Base-by-base conservation (phyloP, 2,329 filamentous ascomycete species). In the Diaporthe humulicola region DNA sequence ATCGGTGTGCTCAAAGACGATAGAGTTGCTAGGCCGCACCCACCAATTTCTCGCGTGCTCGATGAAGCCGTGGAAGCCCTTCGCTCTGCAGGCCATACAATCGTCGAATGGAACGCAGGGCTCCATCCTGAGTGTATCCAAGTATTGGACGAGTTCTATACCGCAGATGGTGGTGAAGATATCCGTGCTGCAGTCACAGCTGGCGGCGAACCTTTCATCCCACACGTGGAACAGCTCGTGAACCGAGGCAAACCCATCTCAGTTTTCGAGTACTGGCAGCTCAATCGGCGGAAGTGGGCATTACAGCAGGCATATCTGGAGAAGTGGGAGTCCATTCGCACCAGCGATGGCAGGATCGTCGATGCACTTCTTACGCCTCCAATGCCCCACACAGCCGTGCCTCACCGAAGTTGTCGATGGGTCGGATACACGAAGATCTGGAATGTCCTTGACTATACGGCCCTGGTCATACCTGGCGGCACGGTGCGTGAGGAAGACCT, bases 231-330 rank as follows among this genome's bases (percentile, higher is more conserved):
- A 78, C 85, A 83, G 0, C 84, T 93, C 8, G 81, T 93, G 19
- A 88, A 89, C 70, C 84, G 85, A 0, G 88, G 85, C 2, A 77
- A 85, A 15, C 80, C 90, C 0, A 89, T 93, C 19, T 91, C 89
- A 0, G 90, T 93, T 0, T 92, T 90, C 74, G 85, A 91, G 6
- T 93, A 93, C 81, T 93, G 91, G 92, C 90, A 93, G 77, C 84
- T 93, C 9, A 93, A 93, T 81, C 89, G 85, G 75, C 85, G 86
- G 36, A 93, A 93, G 78, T 73, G 85, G 36, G 83, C 82, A 0
- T 83, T 86, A 77, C 89, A 91, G 76, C 87, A 91, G 74, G 84
- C 82, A 3, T 92, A 91, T 73, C 84, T 92, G 1, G 86, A 91
- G 66, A 89, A 90, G 74, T 93, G 91, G 91, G 87, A 88, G 80